Evolutionary conservation across 148 eudicot genomes (phyloP).

Genomic region (Euryodendron excelsum): DNA sequence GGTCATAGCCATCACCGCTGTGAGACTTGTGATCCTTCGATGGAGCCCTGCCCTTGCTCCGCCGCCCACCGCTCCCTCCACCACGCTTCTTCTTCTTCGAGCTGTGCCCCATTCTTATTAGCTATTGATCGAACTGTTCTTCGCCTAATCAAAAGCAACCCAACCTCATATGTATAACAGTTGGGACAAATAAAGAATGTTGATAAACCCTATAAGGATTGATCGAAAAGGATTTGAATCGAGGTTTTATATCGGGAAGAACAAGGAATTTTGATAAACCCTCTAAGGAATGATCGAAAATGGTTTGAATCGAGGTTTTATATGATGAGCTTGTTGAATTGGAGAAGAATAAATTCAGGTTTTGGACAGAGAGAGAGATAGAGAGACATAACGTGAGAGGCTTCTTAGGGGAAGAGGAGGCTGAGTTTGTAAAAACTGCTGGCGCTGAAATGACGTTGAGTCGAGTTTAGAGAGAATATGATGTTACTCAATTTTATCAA

Average conservation of each 20-base stretch:
- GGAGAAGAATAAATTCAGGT: too few species aligned
- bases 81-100: slow-evolving; percentile 84
- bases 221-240: neutral
- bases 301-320: neutral
- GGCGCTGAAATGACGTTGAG: too few species aligned
- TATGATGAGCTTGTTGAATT: neutral
- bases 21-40: slow-evolving; percentile 59
- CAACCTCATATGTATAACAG: neutral
- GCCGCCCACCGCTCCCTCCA: slow-evolving; percentile 29
- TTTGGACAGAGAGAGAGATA: too few species aligned
- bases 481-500: too few species aligned
- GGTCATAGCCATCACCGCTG: slow-evolving; percentile 46
- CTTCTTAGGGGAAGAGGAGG: too few species aligned
- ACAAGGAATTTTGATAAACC: neutral
- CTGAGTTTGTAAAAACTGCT: too few species aligned
- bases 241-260: neutral
- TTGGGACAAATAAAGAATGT: neutral
- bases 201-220: neutral
- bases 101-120: slow-evolving; percentile 55
- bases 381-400: too few species aligned
- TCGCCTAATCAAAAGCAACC: neutral
- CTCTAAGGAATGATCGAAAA: neutral
- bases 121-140: neutral
- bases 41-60: slow-evolving; percentile 54
- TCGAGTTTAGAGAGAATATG: too few species aligned